Evolutionary conservation across 1,284 basidiomycete species (phyloP).

Genomic region (Malassezia arunalokei): DNA sequence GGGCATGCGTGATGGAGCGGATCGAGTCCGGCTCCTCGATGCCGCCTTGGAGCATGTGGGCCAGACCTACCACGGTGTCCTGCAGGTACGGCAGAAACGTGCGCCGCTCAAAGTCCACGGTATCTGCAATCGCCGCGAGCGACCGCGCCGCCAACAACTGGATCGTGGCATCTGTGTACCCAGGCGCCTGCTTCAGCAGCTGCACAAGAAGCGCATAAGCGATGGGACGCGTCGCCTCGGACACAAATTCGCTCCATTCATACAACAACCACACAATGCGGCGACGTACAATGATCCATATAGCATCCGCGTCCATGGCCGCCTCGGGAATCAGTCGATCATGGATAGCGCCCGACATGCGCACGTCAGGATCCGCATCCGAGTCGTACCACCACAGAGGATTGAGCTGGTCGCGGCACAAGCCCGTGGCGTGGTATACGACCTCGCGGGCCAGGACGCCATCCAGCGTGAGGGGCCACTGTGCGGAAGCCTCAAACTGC

Average conservation of each 20-base stretch:
- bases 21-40: slow-evolving; percentile 38
- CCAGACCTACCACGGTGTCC: slow-evolving; percentile 27
- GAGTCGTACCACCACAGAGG: slow-evolving; percentile 20
- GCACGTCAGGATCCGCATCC: slow-evolving; percentile 13
- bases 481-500: slow-evolving; percentile 21
- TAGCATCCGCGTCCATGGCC: slow-evolving; percentile 9
- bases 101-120: slow-evolving; percentile 39
- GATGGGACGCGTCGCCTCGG: slow-evolving; percentile 15
- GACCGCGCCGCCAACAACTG: slow-evolving; percentile 36
- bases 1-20: slow-evolving; percentile 33
- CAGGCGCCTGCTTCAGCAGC: slow-evolving; percentile 22
- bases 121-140: slow-evolving; percentile 33
- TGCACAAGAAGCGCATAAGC: slow-evolving; percentile 34
- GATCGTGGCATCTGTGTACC: slow-evolving; percentile 35
- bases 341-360: slow-evolving; percentile 25
- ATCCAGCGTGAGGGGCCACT: slow-evolving; percentile 18
- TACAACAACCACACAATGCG: slow-evolving; percentile 35
- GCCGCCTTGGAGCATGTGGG: slow-evolving; percentile 26
- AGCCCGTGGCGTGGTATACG: slow-evolving; percentile 34
- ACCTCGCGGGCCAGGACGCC: slow-evolving; percentile 34
- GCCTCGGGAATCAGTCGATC: slow-evolving; percentile 33
- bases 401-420: slow-evolving; percentile 28
- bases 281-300: slow-evolving; percentile 35
- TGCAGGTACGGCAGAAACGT: slow-evolving; percentile 32
- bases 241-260: slow-evolving; percentile 40